Evolutionary conservation across 306 rosid genomes (phyloP), one percentile per base, ranked within the genome.

Genomic region (Hylodesmum podocarpum): DNA sequence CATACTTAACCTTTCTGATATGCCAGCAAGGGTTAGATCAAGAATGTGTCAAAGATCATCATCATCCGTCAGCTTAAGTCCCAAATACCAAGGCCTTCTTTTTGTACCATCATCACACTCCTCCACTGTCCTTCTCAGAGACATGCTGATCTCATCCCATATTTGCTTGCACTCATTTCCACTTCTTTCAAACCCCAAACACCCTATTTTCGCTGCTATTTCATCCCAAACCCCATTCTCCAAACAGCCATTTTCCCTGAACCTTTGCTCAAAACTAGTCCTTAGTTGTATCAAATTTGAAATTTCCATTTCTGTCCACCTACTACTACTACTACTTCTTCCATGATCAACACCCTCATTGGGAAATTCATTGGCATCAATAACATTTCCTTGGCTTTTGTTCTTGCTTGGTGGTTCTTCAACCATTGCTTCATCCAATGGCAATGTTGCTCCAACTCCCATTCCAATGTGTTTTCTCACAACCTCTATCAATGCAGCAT

Each of bases 401-500:
- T 46, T 75, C 41, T 61, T 78, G 16, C 55, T 53, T 54, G 34
- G 53, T 18, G 54, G 46, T 62, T 24, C 70, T 70, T 57, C 80
- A 21, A 47, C 47, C 62, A 53, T 65, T 1, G 75, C 53, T 70
- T 78, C 77, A 65, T 24, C 8, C 7, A 31, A 1, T 59, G 53
- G 71, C 15, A 51, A 8, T 65, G 74, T 25, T 43, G 74, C 27
- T 43, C 51, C 73, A 41, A 68, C 25, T 28, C 59, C 82, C 44
- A 73, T 72, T 2, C 88, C 84, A n/a, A 81, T 41, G 16, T 84
- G 77, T 46, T 78, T 85, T 65, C 79, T 80, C 34, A 89, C 71
- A 76, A 86, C 80, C 47, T 85, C 89, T 83, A 88, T 85, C 55
- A 89, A 78, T 31, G 91, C 88, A 15, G 79, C 73, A 76, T 91